Conservation (phyloP, 345 rosid genomes). For the Theobroma cacao region DNA sequence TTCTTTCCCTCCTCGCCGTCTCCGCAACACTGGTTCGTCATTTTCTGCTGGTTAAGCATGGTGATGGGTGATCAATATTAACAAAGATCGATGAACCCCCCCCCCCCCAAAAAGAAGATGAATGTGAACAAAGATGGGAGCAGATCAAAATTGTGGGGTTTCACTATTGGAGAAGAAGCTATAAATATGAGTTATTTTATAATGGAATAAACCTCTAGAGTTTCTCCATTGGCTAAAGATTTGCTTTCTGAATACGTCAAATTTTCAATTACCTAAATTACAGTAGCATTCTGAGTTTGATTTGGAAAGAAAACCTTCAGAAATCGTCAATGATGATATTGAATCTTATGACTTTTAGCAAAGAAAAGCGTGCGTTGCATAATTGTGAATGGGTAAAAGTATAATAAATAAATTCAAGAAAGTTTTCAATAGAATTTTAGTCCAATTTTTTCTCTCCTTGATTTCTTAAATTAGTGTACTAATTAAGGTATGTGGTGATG, state of each 20-base stretch:
- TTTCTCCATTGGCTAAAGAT: not conserved
- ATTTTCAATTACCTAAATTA: not conserved
- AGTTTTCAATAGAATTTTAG: too few species aligned
- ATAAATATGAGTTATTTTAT: not conserved
- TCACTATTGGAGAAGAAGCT: not conserved
- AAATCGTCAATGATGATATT: not conserved
- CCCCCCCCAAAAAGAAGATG: not conserved
- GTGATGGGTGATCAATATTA: not conserved
- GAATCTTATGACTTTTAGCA: not conserved
- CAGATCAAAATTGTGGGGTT: not conserved
- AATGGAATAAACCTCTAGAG: not conserved
- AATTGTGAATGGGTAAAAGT: too few species aligned
- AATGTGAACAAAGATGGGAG: not conserved
- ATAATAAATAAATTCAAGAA: too few species aligned
- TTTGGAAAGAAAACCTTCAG: not conserved
- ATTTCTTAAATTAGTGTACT: too few species aligned
- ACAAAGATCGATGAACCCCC: too few species aligned
- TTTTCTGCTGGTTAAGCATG: not conserved
- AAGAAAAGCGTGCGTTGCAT: too few species aligned
- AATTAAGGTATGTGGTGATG: too few species aligned
- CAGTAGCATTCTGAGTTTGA: not conserved
- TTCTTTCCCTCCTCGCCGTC: not conserved
- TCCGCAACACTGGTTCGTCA: not conserved
- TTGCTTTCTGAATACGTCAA: not conserved
- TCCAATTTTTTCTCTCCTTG: too few species aligned